These are phyloP conservation scores for Mycena kentingensis DNA, from an alignment of 768 basidiomycete species.

Conservation along the genomic window DNA sequence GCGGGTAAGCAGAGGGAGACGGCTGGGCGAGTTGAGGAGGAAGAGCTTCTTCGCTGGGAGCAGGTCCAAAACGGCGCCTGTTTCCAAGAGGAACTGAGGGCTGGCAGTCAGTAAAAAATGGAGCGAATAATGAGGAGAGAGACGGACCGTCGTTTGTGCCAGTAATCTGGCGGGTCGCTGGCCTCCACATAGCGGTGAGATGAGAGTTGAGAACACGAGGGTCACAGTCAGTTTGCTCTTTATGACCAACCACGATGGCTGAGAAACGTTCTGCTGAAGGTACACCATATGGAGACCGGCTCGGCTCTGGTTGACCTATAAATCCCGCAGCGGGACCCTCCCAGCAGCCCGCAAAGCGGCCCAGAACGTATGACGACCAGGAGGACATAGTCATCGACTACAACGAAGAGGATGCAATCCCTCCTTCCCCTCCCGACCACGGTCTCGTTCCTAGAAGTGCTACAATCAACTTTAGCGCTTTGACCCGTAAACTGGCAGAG, in stretches of 20 bases:
- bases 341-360: conserved; percentile 41
- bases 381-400: conserved; percentile 57
- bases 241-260: conserved; percentile 29
- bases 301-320: conserved; percentile 44
- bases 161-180: conserved; percentile 85
- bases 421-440: conserved; percentile 54
- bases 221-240: conserved; percentile 3
- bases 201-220: conserved; percentile 35
- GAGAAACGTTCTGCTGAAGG: conserved; percentile 45
- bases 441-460: conserved; percentile 66
- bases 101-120: conserved; percentile 16
- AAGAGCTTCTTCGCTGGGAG: conserved; percentile 76
- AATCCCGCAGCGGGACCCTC: conserved; percentile 32
- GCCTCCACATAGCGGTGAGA: conserved; percentile 77
- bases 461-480: conserved; percentile 86
- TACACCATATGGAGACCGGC: conserved; percentile 20
- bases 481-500: conserved; percentile 77
- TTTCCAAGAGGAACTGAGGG: conserved; percentile 75
- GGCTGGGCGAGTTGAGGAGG: conserved; percentile 87
- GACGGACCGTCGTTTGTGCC: conserved; percentile 88
- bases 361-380: conserved; percentile 48
- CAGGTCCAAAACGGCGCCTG: conserved; percentile 89
- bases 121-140: conserved; percentile 9
- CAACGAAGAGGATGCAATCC: conserved; percentile 60
- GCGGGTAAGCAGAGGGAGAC: conserved; percentile 83